Evolutionary conservation across 208 protist species (phyloP).

Genomic region (Crithidia thermophila): DNA sequence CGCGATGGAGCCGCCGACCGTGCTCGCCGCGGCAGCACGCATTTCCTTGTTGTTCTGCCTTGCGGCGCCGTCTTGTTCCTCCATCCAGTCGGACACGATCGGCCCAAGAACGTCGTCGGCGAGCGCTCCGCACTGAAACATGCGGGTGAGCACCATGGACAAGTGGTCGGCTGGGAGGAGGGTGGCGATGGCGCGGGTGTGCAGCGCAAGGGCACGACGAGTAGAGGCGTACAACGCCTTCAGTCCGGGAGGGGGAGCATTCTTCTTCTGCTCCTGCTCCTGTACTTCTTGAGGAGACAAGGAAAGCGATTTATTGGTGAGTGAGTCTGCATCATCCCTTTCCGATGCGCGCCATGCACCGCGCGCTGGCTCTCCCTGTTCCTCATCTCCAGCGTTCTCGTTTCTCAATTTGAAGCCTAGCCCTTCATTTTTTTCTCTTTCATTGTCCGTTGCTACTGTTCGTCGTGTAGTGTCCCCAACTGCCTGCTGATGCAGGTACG

Average conservation of each 20-base stretch:
- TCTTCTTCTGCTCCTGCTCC: too few relatives aligned
- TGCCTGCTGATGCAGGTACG: conserved; percentile 13
- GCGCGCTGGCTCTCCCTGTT: too few relatives aligned
- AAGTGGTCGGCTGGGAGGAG: conserved; percentile 34
- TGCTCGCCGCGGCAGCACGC: conserved; percentile 1
- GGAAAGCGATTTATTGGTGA: too few relatives aligned
- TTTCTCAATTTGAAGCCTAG: too few relatives aligned
- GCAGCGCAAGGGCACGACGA: conserved; percentile 58
- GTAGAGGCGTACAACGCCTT: conserved; percentile 31
- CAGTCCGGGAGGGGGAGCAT: background rate
- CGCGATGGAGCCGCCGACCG: conserved; percentile 12
- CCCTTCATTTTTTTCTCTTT: too few relatives aligned
- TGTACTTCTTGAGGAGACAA: background rate
- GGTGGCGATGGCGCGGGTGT: conserved; percentile 39
- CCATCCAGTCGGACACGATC: conserved; percentile 37
- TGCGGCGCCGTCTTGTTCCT: background rate
- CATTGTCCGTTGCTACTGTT: too few relatives aligned
- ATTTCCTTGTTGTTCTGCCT: background rate
- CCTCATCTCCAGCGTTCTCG: too few relatives aligned
- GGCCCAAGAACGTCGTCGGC: conserved; percentile 78
- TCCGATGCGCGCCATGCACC: too few relatives aligned
- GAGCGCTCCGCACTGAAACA: conserved; percentile 69
- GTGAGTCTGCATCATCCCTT: too few relatives aligned
- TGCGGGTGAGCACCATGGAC: conserved; percentile 42
- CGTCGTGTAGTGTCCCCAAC: too few relatives aligned